Percentiles rank a stretch among this genome's conserved stretches.
Evolutionary conservation across 2,329 filamentous ascomycete genomes (phyloP).

Genomic region (Ustulina deusta): DNA sequence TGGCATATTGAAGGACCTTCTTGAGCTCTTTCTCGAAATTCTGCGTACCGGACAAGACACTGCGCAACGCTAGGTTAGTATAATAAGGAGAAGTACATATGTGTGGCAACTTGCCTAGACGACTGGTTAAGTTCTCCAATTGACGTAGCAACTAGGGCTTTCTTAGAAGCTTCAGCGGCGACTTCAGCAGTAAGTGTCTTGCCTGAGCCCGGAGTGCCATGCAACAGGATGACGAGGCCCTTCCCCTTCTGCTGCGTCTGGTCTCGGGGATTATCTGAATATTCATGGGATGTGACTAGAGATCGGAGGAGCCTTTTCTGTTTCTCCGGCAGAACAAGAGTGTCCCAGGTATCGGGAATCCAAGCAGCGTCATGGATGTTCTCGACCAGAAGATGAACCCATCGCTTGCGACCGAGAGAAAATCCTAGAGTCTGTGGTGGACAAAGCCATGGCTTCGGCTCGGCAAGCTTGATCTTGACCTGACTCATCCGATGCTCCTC

Average conservation of each 20-base stretch:
- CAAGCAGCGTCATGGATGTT: slow-evolving; percentile 45
- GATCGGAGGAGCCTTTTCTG: slow-evolving; percentile 47
- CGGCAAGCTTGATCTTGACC: slow-evolving; percentile 34
- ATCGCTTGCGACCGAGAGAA: slow-evolving; percentile 46
- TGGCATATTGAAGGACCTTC: slow-evolving; percentile 46
- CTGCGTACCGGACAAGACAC: slow-evolving; percentile 35
- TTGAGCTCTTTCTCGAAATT: slow-evolving; percentile 47
- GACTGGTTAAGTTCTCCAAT: slow-evolving; percentile 45
- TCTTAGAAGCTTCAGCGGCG: slow-evolving; percentile 45
- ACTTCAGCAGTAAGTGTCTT: slow-evolving; percentile 57
- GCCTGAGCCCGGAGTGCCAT: slow-evolving; percentile 54
- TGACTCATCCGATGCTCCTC: slow-evolving; percentile 44
- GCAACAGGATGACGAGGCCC: slow-evolving; percentile 54
- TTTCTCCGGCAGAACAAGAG: slow-evolving; percentile 45
- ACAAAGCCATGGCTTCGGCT: slow-evolving; percentile 44
- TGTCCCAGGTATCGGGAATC: slow-evolving; percentile 45
- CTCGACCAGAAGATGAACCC: slow-evolving; percentile 47
- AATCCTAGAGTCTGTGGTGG: slow-evolving; percentile 49
- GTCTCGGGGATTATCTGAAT: slow-evolving; percentile 44
- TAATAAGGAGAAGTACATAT: not conserved
- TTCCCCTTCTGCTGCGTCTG: slow-evolving; percentile 53
- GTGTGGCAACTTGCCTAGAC: slow-evolving; percentile 32
- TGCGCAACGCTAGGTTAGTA: slow-evolving; percentile 27
- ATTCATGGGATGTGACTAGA: slow-evolving; percentile 48
- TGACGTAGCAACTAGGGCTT: slow-evolving; percentile 45